A percentile compares a stretch with the other conserved stretches of the same genome.
phyloP scores from a whole-genome alignment of 2,329 filamentous ascomycete species.

The Calonectria naviculata region DNA sequence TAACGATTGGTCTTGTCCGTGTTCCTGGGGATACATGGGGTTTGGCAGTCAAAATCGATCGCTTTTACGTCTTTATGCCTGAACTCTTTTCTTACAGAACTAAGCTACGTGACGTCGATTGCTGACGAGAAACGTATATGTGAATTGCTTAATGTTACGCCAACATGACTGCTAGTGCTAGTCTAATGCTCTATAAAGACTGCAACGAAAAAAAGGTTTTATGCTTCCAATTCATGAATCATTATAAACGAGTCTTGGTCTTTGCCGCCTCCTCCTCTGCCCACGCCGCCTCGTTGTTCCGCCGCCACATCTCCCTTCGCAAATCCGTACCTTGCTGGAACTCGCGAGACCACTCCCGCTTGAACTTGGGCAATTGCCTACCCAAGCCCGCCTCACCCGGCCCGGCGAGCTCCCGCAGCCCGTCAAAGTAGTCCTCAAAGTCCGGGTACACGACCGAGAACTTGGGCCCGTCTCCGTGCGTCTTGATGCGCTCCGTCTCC shows the following conservation, averaged over 20 bases:
- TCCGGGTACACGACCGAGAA: slow-evolving; percentile 70
- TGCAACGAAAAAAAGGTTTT: neutral
- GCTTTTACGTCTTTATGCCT: neutral
- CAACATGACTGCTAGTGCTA: neutral
- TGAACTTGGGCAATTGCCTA: slow-evolving; percentile 56
- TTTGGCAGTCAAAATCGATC: neutral
- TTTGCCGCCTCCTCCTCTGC: slow-evolving; percentile 16
- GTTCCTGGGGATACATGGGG: neutral
- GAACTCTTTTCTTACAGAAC: neutral
- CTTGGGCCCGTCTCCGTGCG: slow-evolving; percentile 64
- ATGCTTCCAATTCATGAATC: neutral
- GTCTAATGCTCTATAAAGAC: neutral
- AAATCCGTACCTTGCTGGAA: slow-evolving; percentile 67
- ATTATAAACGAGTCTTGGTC: slow-evolving; percentile 1
- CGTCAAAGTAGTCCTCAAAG: slow-evolving; percentile 74
- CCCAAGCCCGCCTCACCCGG: slow-evolving; percentile 55
- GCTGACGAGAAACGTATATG: neutral
- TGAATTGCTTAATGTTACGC: neutral
- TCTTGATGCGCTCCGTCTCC: slow-evolving; percentile 66
- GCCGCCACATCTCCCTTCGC: slow-evolving; percentile 68
- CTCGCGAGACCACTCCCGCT: slow-evolving; percentile 56
- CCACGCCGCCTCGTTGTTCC: slow-evolving; percentile 52
- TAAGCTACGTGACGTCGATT: neutral
- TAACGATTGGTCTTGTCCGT: neutral
- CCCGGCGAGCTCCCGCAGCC: slow-evolving; percentile 60